Percentiles rank a stretch among this genome's conserved stretches.
These are phyloP conservation scores for Cystofilobasidium bisporidii DNA, from an alignment of 768 basidiomycete genomes.

Conservation along the genomic window DNA sequence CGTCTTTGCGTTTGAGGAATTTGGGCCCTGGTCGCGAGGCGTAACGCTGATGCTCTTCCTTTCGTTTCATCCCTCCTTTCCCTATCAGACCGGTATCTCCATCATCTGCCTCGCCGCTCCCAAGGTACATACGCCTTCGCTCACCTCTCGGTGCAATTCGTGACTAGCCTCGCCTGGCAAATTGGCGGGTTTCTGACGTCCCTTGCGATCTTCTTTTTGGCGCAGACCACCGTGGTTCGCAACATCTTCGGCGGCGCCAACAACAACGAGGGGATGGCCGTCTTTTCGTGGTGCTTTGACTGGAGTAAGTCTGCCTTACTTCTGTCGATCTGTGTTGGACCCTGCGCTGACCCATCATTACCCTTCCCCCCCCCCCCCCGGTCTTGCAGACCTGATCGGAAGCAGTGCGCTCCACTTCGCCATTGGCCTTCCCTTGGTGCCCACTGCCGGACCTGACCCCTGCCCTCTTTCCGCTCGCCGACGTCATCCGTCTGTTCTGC, in stretches of 20 bases:
- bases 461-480: background rate
- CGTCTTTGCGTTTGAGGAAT: too few species aligned
- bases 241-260: slow-evolving; percentile 43
- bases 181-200: too few species aligned
- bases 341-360: too few species aligned
- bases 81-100: background rate
- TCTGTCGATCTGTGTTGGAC: too few species aligned
- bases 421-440: too few species aligned
- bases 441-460: background rate
- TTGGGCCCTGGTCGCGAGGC: too few species aligned
- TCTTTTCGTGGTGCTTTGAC: slow-evolving; percentile 28
- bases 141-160: slow-evolving; percentile 33
- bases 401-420: background rate
- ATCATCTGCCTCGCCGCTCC: slow-evolving; percentile 39
- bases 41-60: too few species aligned
- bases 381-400: slow-evolving; percentile 21
- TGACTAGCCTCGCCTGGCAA: too few species aligned
- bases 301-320: slow-evolving; percentile 25
- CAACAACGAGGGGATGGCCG: slow-evolving; percentile 41
- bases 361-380: too few species aligned
- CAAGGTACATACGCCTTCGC: slow-evolving; percentile 42
- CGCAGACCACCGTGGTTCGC: slow-evolving; percentile 36
- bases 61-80: too few species aligned
- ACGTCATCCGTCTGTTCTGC: background rate
- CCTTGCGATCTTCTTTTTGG: slow-evolving; percentile 41